Percentiles rank a stretch among this genome's conserved stretches.
Conservation (phyloP, 306 rosid species). For the Fagus crenata region DNA sequence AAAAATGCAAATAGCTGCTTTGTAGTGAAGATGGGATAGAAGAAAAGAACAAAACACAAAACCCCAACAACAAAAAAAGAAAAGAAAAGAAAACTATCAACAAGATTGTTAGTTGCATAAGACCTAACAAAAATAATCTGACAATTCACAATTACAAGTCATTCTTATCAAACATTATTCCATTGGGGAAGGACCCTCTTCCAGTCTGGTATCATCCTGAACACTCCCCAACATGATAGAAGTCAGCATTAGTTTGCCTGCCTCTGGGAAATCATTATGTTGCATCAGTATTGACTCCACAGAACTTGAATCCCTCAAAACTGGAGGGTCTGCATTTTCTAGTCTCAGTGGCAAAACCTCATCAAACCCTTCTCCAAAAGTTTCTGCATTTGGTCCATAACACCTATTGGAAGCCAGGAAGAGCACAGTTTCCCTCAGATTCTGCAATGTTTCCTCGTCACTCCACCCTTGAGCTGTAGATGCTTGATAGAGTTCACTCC, state of each 20-base stretch:
- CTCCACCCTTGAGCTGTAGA: constrained; percentile 77
- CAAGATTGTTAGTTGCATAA: not conserved
- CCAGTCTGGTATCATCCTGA: constrained; percentile 42
- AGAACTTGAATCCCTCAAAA: constrained; percentile 41
- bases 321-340: constrained; percentile 50
- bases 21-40: too few species aligned
- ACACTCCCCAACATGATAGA: constrained; percentile 76
- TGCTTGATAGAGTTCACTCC: constrained; percentile 63
- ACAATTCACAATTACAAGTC: constrained; percentile 2
- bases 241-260: constrained; percentile 89
- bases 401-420: constrained; percentile 83
- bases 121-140: not conserved
- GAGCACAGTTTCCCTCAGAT: constrained; percentile 54
- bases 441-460: constrained; percentile 68
- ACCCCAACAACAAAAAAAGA: not conserved
- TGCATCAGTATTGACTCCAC: constrained; percentile 83
- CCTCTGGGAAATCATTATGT: constrained; percentile 80
- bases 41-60: not conserved
- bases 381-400: constrained; percentile 64
- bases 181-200: constrained; percentile 59
- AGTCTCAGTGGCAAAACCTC: constrained; percentile 67
- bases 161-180: constrained; percentile 37
- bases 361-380: constrained; percentile 79
- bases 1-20: not conserved
- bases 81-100: not conserved